Evolutionary conservation across 352 stramenopile genomes (phyloP).

Genomic region (Blastocystis sp.): DNA sequence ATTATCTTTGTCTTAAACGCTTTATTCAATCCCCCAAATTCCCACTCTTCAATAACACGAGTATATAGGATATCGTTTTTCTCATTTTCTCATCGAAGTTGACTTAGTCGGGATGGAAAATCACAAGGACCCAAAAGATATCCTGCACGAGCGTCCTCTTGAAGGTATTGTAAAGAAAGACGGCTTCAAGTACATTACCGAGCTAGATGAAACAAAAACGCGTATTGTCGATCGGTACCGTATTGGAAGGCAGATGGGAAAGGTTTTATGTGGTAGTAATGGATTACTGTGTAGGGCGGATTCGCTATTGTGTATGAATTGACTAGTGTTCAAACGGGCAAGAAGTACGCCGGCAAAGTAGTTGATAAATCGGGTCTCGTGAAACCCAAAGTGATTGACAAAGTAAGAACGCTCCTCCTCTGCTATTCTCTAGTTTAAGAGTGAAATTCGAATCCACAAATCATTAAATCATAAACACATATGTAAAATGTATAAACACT

Average conservation of each 20-base stretch:
- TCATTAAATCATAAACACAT: conserved; percentile 84
- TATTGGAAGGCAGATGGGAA: conserved; percentile 40
- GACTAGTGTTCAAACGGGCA: conserved; percentile 27
- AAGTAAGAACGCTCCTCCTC: neutral
- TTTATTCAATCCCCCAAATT: too few relatives aligned
- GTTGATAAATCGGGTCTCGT: conserved; percentile 20
- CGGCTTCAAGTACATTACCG: conserved; percentile 40
- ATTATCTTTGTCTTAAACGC: too few relatives aligned
- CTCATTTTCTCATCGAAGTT: neutral
- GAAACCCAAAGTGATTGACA: conserved; percentile 38
- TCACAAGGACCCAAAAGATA: neutral
- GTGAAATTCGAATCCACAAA: conserved; percentile 66
- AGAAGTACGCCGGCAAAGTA: conserved; percentile 51
- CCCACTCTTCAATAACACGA: too few relatives aligned
- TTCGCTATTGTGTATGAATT: conserved; percentile 57
- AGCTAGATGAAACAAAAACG: conserved; percentile 51
- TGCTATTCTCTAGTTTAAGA: conserved; percentile 58
- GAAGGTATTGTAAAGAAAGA: conserved; percentile 21
- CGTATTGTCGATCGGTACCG: conserved; percentile 36
- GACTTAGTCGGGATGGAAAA: neutral
- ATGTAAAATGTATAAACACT: conserved; percentile 90
- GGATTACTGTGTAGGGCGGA: neutral
- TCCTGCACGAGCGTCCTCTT: neutral
- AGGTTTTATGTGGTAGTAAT: neutral
- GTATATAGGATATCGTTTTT: too few relatives aligned